phyloP scores from a whole-genome alignment of 2,329 filamentous ascomycete genomes.

The Alternaria postmessia region DNA sequence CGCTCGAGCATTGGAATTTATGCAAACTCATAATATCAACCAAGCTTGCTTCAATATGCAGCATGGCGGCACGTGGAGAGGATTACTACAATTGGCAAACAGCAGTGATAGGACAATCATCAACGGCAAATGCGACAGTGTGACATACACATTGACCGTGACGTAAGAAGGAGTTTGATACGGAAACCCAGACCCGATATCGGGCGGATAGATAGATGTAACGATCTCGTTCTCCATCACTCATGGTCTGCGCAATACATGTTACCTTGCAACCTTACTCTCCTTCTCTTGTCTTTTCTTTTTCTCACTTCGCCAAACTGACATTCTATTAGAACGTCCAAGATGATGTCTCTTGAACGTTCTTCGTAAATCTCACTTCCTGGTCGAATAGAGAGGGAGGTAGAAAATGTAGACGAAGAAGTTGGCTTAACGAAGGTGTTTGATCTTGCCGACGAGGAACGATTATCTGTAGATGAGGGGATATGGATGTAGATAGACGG shows the following conservation, averaged over 20 bases:
- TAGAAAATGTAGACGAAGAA: no score
- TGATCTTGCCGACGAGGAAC: accelerated
- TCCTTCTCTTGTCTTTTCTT: no score
- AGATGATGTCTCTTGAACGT: no score
- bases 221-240: no score
- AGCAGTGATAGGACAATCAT: not conserved
- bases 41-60: not conserved
- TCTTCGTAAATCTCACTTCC: no score
- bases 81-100: not conserved
- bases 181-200: no score
- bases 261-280: no score
- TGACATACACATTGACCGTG: not conserved
- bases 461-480: accelerated
- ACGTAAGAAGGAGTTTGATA: not conserved
- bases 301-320: no score
- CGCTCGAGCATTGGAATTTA: not conserved
- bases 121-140: not conserved
- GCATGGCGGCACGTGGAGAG: not conserved
- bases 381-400: accelerated
- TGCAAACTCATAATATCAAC: not conserved
- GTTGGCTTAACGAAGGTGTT: accelerated
- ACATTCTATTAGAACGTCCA: no score
- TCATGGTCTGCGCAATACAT: no score
- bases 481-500: no score
- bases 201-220: no score